Evolutionary conservation across 1,284 basidiomycete genomes (phyloP), one percentile per base, ranked within the genome.

Genomic region (Heterobasidion parviporum): DNA sequence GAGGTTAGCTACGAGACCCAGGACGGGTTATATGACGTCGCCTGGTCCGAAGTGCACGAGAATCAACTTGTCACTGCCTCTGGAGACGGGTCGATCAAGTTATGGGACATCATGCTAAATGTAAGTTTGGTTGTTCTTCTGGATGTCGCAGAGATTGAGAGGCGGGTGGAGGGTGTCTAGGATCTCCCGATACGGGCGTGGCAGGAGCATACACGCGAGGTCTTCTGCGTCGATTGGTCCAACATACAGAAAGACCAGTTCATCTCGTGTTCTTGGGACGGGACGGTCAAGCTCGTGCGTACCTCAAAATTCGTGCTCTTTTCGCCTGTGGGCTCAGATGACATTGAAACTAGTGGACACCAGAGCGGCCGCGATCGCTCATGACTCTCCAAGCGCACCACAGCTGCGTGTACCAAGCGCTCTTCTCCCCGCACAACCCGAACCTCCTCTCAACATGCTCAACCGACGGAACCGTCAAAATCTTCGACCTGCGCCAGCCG

Each of bases 161-260:
- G 36, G 65, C 59, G 68, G 59, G 56, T 62, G 67, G 69, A 72
- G 67, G 61, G 54, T 61, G 48, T 63, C 32, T 77, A 94, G 89
- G 87, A 94, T 64, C 81, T 88, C 59, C 96, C 96, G 0, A 89
- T 98, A 57, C 83, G 86, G 56, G 84, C 84, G 53, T 99, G 95
- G 95, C 86, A 92, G 62, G 96, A 98, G 70, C 96, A 99, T 68
- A 81, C 84, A 6, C 82, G 88, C 48, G 96, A 99, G 67, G 92
- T 94, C 6, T 95, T 93, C 72, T 89, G 89, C n/a, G 82, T 98
- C 10, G 93, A 99, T 70, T 99, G 96, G 96, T 95, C 90, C 61
- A 98, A 98, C 69, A 72, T 97, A 57, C 85, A 90, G 63, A 99
- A 99, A 70, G 87, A 93, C 59, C 78, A 83, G 1, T 98, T 99